These are phyloP conservation scores for Trichoderma afroharzianum DNA, from an alignment of 2,329 filamentous ascomycete species.

Conservation along the genomic window DNA sequence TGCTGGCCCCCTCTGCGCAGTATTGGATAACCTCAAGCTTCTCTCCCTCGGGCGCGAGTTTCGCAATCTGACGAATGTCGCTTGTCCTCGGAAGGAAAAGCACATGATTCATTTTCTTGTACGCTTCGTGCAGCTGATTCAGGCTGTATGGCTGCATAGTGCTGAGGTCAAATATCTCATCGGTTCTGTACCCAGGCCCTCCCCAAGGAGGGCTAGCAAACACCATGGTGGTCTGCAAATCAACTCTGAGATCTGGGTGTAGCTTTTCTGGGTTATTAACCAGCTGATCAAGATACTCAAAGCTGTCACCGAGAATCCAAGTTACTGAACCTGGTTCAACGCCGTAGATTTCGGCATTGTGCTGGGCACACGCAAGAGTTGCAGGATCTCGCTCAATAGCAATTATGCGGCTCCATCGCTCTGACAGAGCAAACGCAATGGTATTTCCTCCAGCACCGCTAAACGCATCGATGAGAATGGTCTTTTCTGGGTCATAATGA, in stretches of 20 bases:
- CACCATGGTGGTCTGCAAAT: slow-evolving; percentile 42
- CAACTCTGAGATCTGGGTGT: slow-evolving; percentile 39
- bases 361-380: slow-evolving; percentile 83
- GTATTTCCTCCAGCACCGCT: slow-evolving; percentile 89
- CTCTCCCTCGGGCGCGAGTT: slow-evolving; percentile 43
- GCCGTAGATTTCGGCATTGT: slow-evolving; percentile 84
- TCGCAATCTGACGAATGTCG: slow-evolving; percentile 74
- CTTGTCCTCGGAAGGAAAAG: slow-evolving; percentile 85
- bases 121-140: slow-evolving; percentile 58
- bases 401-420: slow-evolving; percentile 77
- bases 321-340: slow-evolving; percentile 68
- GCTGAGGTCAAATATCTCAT: slow-evolving; percentile 74
- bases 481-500: slow-evolving; percentile 51
- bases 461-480: slow-evolving; percentile 80
- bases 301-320: slow-evolving; percentile 85
- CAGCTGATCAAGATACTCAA: slow-evolving; percentile 61
- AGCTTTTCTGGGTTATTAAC: slow-evolving; percentile 35
- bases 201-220: slow-evolving; percentile 62
- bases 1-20: slow-evolving; percentile 85
- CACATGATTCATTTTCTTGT: slow-evolving; percentile 58
- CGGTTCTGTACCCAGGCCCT: slow-evolving; percentile 52
- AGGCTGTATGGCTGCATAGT: slow-evolving; percentile 87
- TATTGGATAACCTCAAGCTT: slow-evolving; percentile 82
- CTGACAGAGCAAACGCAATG: slow-evolving; percentile 85
- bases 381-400: slow-evolving; percentile 81